These are phyloP conservation scores for Lentinula edodes DNA, from an alignment of 768 basidiomycete species.

Conservation along the genomic window DNA sequence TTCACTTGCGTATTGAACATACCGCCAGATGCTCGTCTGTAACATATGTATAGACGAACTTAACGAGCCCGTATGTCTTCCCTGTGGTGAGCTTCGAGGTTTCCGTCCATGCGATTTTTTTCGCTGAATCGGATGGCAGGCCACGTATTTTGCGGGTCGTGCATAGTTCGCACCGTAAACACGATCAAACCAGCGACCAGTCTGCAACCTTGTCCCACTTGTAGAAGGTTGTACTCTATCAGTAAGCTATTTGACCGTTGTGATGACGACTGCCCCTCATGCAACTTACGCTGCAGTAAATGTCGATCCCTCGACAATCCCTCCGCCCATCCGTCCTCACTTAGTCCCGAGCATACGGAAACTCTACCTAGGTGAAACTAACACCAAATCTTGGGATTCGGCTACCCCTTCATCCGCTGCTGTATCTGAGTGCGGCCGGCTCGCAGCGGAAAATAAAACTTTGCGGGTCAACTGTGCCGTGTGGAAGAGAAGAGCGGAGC, in stretches of 20 bases:
- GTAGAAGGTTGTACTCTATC: conserved; percentile 49
- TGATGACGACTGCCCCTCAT: background rate
- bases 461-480: conserved; percentile 35
- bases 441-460: conserved; percentile 38
- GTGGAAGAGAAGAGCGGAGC: conserved; percentile 46
- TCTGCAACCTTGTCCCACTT: conserved; percentile 53
- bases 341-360: conserved; percentile 53
- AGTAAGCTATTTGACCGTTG: conserved; percentile 28
- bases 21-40: conserved; percentile 41
- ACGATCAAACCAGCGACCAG: conserved; percentile 40
- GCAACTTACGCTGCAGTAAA: conserved; percentile 24
- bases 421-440: conserved; percentile 30
- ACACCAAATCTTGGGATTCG: conserved; percentile 1
- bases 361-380: conserved; percentile 41
- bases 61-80: conserved; percentile 51
- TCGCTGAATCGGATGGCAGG: conserved; percentile 27
- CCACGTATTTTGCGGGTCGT: conserved; percentile 61
- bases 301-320: conserved; percentile 43
- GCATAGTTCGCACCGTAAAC: conserved; percentile 45
- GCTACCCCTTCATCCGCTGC: conserved; percentile 5
- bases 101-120: background rate
- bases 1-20: background rate
- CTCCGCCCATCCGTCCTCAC: conserved; percentile 54
- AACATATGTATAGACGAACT: conserved; percentile 55
- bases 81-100: conserved; percentile 47